Base-by-base conservation (phyloP, 2,329 filamentous ascomycete genomes). In the Aspergillus fischeri region DNA sequence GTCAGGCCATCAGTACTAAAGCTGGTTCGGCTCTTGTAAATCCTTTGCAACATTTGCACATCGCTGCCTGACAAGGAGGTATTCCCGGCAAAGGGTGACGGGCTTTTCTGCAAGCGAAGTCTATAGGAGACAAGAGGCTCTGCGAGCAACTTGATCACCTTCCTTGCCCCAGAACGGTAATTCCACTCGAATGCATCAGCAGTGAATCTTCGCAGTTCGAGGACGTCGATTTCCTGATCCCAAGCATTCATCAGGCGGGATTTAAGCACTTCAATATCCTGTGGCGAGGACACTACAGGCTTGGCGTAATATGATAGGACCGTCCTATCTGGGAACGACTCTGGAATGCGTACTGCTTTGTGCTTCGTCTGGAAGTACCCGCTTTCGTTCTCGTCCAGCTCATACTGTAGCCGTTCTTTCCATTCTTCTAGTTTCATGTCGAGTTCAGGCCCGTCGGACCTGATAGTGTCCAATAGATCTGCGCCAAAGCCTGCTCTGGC, bases 221-320 rank as follows among this genome's bases (percentile, higher is more conserved):
- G 66, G 11, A 89, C 79, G 63, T 95, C 84, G 20, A 94, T 78
- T 0, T 82, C 77, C 47, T 78, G 77, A 55, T 86, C 82, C 84
- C 88, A 91, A 10, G 70, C 70, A 44, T 63, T 60, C 9, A 76
- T 75, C 44, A 89, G 78, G 0, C 78, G 77, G 2, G 71, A 70
- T 56, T 75, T 78, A 21, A 92, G 66, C 45, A 76, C 78, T 3
- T 83, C 74, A 52, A 93, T 67, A 27, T 83, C 79, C 8, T 83
- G 73, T 5, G 78, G 64, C 0, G 81, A 79, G 0, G 92, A 97
- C 3, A 97, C 88, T 1, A 89, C 86, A 0, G 94, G 94, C 67
- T 92, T 87, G 0, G 90, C 93, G 65, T 99, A 99, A 68, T 91
- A 96, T 10, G 89, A 82, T 21, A 97, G 77, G 7, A 96, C 85